phyloP scores from a whole-genome alignment of 192 early-diverging fungal species.

The Funneliformis geosporum region DNA sequence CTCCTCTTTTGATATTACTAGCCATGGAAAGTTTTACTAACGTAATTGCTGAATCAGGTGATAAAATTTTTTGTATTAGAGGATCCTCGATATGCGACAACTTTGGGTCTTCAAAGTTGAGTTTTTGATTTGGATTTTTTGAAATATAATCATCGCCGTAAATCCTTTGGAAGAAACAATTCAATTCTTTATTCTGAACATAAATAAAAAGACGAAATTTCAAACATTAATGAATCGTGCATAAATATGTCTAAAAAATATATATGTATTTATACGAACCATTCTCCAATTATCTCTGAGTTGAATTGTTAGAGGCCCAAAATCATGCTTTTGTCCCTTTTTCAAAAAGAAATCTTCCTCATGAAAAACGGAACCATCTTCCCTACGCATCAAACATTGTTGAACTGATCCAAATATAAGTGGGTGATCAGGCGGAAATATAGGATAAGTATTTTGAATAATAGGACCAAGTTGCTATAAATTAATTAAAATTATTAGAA shows the following conservation, averaged over 20 bases:
- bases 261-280: constrained; percentile 35
- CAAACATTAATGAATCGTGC: not conserved
- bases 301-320: constrained; percentile 52
- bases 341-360: constrained; percentile 34
- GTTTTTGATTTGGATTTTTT: constrained; percentile 24
- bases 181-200: constrained; percentile 50
- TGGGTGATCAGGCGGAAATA: constrained; percentile 33
- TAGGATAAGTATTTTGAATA: constrained; percentile 45
- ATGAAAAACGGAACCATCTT: constrained; percentile 28
- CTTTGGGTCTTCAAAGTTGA: constrained; percentile 5
- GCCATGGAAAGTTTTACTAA: constrained; percentile 41
- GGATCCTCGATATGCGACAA: constrained; percentile 22
- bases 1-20: not conserved
- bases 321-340: constrained; percentile 39
- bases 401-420: constrained; percentile 53
- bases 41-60: constrained; percentile 38
- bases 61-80: constrained; percentile 40
- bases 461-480: constrained; percentile 50
- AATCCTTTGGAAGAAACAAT: constrained; percentile 49
- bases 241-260: not conserved
- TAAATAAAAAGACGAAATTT: not conserved
- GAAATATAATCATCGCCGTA: constrained; percentile 46
- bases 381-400: constrained; percentile 50
- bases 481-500: not conserved
- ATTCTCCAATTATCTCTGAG: constrained; percentile 57